These are phyloP conservation scores for Geum urbanum DNA, from an alignment of 306 rosid genomes.

Conservation along the genomic window DNA sequence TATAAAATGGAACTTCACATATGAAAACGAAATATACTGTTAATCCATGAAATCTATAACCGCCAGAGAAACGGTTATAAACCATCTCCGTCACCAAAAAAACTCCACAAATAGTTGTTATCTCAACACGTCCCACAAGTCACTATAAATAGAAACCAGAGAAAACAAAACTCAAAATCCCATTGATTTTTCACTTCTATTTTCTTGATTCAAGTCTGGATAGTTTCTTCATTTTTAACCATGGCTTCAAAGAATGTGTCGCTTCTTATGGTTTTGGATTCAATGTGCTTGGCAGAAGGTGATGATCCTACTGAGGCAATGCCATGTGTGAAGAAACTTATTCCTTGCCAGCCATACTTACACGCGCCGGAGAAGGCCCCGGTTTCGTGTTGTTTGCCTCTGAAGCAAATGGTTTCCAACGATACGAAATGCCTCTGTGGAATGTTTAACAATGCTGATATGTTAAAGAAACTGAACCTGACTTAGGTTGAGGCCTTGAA, in stretches of 20 bases:
- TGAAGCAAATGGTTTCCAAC: conserved; percentile 25
- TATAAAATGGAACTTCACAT: not conserved
- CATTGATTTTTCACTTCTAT: not conserved
- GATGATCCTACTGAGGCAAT: not conserved
- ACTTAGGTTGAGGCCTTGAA: conserved; percentile 38
- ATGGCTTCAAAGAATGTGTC: conserved; percentile 6
- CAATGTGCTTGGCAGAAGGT: not conserved
- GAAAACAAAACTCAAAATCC: not conserved
- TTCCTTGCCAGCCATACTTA: conserved; percentile 48
- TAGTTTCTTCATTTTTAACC: not conserved
- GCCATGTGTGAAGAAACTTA: conserved; percentile 48
- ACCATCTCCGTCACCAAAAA: not conserved
- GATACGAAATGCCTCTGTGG: conserved; percentile 41
- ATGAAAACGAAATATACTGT: not conserved
- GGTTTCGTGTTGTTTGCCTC: conserved; percentile 36
- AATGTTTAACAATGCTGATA: conserved; percentile 18
- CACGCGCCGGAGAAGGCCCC: conserved; percentile 25
- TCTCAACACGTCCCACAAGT: not conserved
- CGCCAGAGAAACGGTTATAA: not conserved
- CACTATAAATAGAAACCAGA: not conserved
- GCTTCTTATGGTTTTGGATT: not conserved
- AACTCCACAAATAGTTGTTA: conserved; percentile 3
- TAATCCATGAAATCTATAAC: not conserved
- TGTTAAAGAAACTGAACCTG: conserved; percentile 18
- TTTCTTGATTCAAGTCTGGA: not conserved